Conservation (phyloP, 2,329 filamentous ascomycete genomes). For the Ceratocystis alfenasii region DNA sequence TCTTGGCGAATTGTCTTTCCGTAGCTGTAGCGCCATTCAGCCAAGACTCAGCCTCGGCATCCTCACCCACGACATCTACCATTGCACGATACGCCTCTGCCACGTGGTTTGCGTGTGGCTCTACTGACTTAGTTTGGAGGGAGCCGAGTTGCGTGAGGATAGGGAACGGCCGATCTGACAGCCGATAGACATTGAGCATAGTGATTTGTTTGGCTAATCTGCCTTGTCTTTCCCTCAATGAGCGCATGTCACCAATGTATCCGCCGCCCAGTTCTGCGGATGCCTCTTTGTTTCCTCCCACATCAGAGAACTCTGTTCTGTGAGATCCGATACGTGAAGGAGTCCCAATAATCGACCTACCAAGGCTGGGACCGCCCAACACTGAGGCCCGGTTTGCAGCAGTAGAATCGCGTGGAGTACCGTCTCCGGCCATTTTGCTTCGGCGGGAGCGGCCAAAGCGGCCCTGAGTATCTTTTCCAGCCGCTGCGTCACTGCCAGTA, state of each 20-base stretch:
- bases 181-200: constrained; percentile 60
- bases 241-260: constrained; percentile 56
- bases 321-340: constrained; percentile 57
- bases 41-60: constrained; percentile 45
- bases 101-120: constrained; percentile 61
- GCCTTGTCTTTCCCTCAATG: constrained; percentile 71
- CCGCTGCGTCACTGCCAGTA: constrained; percentile 27
- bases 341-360: constrained; percentile 77
- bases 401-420: constrained; percentile 39
- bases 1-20: constrained; percentile 62
- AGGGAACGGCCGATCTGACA: constrained; percentile 55
- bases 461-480: constrained; percentile 40
- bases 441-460: constrained; percentile 48
- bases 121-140: constrained; percentile 57
- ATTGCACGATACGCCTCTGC: constrained; percentile 74
- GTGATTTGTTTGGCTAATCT: constrained; percentile 70
- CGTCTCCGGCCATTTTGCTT: constrained; percentile 39
- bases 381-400: constrained; percentile 37
- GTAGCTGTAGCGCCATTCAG: constrained; percentile 53
- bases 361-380: constrained; percentile 52
- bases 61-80: constrained; percentile 65
- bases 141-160: constrained; percentile 64
- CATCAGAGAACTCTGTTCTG: constrained; percentile 54
- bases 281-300: constrained; percentile 43
- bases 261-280: constrained; percentile 32